Base-by-base conservation (phyloP, 1,139 yeast species). In the Diutina pseudorugosa region DNA sequence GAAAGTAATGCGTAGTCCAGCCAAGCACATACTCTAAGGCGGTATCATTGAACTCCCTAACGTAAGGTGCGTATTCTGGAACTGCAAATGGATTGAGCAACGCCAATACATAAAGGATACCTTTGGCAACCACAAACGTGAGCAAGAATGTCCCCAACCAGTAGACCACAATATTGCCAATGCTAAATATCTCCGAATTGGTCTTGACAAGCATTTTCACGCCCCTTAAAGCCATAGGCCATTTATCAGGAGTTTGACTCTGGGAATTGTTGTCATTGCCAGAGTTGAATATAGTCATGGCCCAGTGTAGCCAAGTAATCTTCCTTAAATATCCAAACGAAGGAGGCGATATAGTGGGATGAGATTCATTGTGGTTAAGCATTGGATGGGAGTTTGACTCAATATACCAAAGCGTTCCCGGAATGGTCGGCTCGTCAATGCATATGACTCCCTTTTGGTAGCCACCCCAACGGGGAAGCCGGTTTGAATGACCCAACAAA, bases 361-460 rank as follows among this genome's bases (percentile, higher is more conserved):
- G 7, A 4, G 20, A 14, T 9, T 6, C 23, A 33, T 45, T 18
- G 25, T n/a, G 4, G 16, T 25, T 11, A 16, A 45, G 14, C 49
- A 45, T n/a, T n/a, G 49, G 61, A 61, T 82, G 84, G n/a, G 68
- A 65, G 58, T 82, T 82, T 55, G 67, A 66, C 58, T 86, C 95
- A 51, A 87, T 70, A 57, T 71, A 77, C 83, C 94, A 87, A 49
- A 77, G 65, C 0, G 91, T 72, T 58, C 80, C 77, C 12, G 77
- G 75, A 41, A 71, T 65, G 2, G 77, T 77, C 12, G 95, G 89
- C 41, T 76, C 77, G 47, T 78, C 77, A 41, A 85, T 76, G 65
- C 96, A 89, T 21, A 85, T 67, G 2, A 87, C 88, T 67, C 89
- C 96, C 63, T 82, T 82, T 60, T 85, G 94, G 40, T 72, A 71